Percentiles rank a stretch among this genome's conserved stretches.
phyloP scores from a whole-genome alignment of 352 stramenopile species.

The Globisporangium paddicum region DNA sequence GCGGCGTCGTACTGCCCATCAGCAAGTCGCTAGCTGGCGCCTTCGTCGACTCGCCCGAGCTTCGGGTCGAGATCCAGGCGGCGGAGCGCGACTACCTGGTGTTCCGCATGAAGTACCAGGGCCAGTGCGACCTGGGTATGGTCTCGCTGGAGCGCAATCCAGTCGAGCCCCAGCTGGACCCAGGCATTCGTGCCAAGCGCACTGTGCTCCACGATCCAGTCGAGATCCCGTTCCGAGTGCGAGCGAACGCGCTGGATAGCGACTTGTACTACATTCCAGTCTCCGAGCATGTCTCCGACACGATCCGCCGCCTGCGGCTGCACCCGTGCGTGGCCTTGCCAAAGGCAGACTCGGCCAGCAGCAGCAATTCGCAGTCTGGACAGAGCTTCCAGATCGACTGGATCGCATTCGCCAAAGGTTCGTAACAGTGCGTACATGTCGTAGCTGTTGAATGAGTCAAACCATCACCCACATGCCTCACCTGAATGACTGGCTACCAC shows the following conservation, averaged over 20 bases:
- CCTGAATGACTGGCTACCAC: background rate
- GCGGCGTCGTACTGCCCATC: slow-evolving; percentile 36
- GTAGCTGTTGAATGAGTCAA: background rate
- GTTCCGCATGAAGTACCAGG: slow-evolving; percentile 58
- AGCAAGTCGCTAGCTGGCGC: slow-evolving; percentile 20
- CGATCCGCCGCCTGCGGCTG: slow-evolving; percentile 56
- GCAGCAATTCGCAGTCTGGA: slow-evolving; percentile 21
- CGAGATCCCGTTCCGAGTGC: slow-evolving; percentile 48
- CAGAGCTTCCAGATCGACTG: slow-evolving; percentile 73
- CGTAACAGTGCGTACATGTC: too few relatives aligned
- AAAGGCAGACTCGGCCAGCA: background rate
- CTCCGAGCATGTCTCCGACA: slow-evolving; percentile 50
- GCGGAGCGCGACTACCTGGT: slow-evolving; percentile 48
- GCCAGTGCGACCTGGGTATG: slow-evolving; percentile 50
- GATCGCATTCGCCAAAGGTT: slow-evolving; percentile 65
- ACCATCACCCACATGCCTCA: background rate
- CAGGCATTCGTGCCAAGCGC: slow-evolving; percentile 19
- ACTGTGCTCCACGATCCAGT: slow-evolving; percentile 39
- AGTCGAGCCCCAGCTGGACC: slow-evolving; percentile 27
- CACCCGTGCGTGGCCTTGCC: slow-evolving; percentile 39
- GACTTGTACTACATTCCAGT: slow-evolving; percentile 64
- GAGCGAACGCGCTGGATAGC: slow-evolving; percentile 17
- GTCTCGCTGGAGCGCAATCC: slow-evolving; percentile 44
- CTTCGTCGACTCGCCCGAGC: slow-evolving; percentile 59
- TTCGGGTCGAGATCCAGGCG: slow-evolving; percentile 43